Conservation (phyloP, 768 basidiomycete species). For the Amylocystis lapponica region DNA sequence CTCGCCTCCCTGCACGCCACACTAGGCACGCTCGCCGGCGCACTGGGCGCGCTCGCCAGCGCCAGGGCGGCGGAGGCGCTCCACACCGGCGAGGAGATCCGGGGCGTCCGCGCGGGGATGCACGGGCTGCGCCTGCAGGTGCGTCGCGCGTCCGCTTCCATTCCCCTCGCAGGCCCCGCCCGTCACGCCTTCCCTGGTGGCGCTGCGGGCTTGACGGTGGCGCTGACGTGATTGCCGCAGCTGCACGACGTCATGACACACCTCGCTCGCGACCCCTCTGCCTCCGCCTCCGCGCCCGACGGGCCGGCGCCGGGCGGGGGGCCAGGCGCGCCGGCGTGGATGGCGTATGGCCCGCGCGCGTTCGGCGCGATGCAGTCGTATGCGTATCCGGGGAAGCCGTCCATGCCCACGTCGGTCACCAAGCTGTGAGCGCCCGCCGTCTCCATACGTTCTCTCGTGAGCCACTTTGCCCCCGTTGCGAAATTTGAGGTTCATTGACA, state of each 20-base stretch:
- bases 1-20: conserved; percentile 53
- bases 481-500: no score
- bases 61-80: conserved; percentile 61
- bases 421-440: conserved; percentile 14
- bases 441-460: no score
- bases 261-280: conserved; percentile 2
- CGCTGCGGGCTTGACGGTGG: no score
- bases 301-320: conserved; percentile 1
- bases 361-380: conserved; percentile 5
- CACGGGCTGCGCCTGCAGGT: conserved; percentile 82
- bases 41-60: conserved; percentile 56
- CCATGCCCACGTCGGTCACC: conserved; percentile 7
- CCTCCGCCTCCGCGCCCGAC: neutral
- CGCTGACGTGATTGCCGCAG: no score
- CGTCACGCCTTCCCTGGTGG: no score
- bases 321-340: conserved; percentile 6
- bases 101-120: conserved; percentile 58
- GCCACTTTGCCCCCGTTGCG: no score
- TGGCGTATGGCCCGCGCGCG: conserved; percentile 8
- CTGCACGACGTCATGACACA: conserved; percentile 16
- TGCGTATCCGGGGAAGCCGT: conserved; percentile 2
- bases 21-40: conserved; percentile 50
- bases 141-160: conserved; percentile 12
- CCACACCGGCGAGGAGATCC: conserved; percentile 68
- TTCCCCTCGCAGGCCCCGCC: no score